phyloP scores from a whole-genome alignment of 768 basidiomycete species.

The Macrolepiota fuliginosa region DNA sequence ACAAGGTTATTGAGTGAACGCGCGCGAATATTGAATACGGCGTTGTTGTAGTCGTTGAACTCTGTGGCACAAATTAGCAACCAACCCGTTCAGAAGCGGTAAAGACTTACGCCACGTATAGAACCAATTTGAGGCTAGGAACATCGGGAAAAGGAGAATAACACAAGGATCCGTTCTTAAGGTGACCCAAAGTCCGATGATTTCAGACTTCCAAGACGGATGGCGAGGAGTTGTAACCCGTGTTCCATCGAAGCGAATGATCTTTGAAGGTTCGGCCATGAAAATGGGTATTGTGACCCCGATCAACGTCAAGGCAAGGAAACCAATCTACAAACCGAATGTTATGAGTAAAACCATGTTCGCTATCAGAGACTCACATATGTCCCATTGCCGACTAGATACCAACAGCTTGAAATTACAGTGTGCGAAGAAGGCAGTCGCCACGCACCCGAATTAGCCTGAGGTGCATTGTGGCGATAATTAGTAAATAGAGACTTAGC shows the following conservation, averaged over 20 bases:
- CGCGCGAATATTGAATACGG: conserved; percentile 74
- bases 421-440: not conserved
- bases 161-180: conserved; percentile 70
- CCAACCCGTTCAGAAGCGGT: not conserved
- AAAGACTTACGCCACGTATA: conserved; percentile 71
- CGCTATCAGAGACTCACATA: conserved; percentile 46
- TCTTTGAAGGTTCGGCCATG: conserved; percentile 68
- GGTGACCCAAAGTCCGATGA: conserved; percentile 66
- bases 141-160: conserved; percentile 79
- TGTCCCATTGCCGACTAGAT: conserved; percentile 65
- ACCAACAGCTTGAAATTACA: not conserved
- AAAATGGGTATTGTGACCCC: conserved; percentile 64
- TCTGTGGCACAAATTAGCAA: conserved; percentile 35
- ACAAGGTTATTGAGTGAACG: conserved; percentile 73
- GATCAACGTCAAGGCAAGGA: conserved; percentile 69
- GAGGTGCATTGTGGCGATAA: not conserved
- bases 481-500: not conserved
- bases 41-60: conserved; percentile 75
- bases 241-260: conserved; percentile 73
- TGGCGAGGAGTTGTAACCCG: conserved; percentile 59
- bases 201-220: conserved; percentile 77
- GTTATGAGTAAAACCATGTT: not conserved
- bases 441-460: conserved; percentile 37
- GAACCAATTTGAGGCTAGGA: conserved; percentile 81
- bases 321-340: conserved; percentile 53